Conservation (phyloP, 1,284 basidiomycete genomes). For the Paramarasmius palmivorus region DNA sequence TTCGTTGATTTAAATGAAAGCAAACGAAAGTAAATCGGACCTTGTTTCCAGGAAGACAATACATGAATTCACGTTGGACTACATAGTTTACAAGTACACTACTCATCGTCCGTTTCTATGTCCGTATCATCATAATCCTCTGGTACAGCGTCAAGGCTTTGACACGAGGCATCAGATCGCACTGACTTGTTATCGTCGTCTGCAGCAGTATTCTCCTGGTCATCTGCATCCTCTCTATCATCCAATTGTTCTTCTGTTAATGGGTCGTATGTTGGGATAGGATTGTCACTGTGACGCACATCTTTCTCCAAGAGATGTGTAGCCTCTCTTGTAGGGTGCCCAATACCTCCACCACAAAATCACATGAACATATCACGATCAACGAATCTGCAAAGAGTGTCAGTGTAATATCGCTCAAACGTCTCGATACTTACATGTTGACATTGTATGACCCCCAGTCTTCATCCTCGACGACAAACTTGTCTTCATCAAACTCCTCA, state of each 20-base stretch:
- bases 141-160: too few species aligned
- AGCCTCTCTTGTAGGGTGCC: slow-evolving; percentile 1
- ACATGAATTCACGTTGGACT: too few species aligned
- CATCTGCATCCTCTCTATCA: too few species aligned
- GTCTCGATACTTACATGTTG: slow-evolving; percentile 20
- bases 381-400: slow-evolving; percentile 2
- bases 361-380: slow-evolving; percentile 15
- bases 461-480: slow-evolving; percentile 13
- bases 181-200: too few species aligned
- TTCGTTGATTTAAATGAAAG: too few species aligned
- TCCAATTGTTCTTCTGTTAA: not conserved
- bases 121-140: too few species aligned
- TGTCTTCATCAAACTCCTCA: slow-evolving; percentile 7
- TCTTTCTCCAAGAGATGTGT: not conserved
- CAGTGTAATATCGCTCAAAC: not conserved
- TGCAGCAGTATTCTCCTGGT: too few species aligned
- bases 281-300: not conserved
- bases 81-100: too few species aligned
- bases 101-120: too few species aligned
- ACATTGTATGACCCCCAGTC: slow-evolving; percentile 26
- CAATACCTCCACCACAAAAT: slow-evolving; percentile 9
- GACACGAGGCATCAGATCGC: too few species aligned
- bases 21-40: too few species aligned
- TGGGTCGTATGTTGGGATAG: not conserved
- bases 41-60: too few species aligned